Evolutionary conservation across 306 rosid species (phyloP).

Genomic region (Prunus davidiana): DNA sequence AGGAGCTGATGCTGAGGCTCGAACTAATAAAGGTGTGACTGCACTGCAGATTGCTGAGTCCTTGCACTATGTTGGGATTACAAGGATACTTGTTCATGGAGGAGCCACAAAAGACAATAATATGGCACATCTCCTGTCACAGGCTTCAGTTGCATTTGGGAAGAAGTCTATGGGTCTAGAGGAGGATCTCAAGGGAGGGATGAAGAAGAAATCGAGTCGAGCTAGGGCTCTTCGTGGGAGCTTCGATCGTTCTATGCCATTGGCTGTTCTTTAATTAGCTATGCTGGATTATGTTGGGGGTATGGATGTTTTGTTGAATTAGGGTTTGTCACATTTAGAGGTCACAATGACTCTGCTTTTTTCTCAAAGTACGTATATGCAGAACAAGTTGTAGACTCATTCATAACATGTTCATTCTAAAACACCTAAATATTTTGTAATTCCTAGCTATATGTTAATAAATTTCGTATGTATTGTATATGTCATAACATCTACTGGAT

Average conservation of each 20-base stretch:
- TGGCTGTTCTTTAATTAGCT: conserved; percentile 36
- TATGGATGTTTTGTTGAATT: background rate
- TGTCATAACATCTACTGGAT: background rate
- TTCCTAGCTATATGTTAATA: background rate
- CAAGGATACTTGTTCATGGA: conserved; percentile 62
- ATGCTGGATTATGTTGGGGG: background rate
- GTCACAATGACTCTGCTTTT: background rate
- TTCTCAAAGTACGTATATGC: background rate
- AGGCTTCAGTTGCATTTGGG: conserved; percentile 14
- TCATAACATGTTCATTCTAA: background rate
- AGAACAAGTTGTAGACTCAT: background rate
- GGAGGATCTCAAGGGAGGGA: conserved; percentile 15
- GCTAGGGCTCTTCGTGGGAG: conserved; percentile 39
- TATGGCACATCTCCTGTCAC: background rate
- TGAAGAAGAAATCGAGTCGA: conserved; percentile 25
- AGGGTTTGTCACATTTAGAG: background rate
- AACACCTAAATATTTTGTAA: background rate
- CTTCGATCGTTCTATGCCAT: conserved; percentile 38
- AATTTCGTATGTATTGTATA: background rate
- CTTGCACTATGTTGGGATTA: conserved; percentile 53
- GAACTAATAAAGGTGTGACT: conserved; percentile 67
- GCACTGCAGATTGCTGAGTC: conserved; percentile 70
- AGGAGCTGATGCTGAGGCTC: conserved; percentile 65
- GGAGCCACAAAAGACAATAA: conserved; percentile 37
- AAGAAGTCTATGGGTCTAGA: conserved; percentile 11